Percentiles rank a stretch among this genome's conserved stretches.
Evolutionary conservation across 2,329 filamentous ascomycete genomes (phyloP).

Genomic region (Neofusicoccum umdonicola): DNA sequence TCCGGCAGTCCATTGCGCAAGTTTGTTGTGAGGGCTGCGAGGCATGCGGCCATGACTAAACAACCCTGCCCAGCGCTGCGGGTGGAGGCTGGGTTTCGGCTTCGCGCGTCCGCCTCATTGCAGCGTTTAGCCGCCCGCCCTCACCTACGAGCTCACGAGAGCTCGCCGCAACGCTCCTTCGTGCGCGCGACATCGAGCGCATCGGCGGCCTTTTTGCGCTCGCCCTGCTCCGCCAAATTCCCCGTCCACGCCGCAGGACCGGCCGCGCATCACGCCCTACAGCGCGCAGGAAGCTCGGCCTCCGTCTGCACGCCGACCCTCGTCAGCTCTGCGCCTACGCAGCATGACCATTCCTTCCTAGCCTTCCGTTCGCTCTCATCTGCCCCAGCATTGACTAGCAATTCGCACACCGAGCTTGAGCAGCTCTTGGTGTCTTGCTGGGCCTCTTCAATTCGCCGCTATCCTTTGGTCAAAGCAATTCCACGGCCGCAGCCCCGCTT

Average conservation of each 20-base stretch:
- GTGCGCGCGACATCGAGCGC: not conserved
- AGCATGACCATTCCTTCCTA: not conserved
- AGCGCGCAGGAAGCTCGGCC: not conserved
- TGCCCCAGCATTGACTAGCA: not conserved
- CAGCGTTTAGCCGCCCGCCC: not conserved
- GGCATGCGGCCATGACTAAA: not conserved
- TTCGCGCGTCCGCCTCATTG: conserved; percentile 1
- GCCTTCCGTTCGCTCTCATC: not conserved
- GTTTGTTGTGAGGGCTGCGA: too few species aligned
- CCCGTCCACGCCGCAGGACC: not conserved
- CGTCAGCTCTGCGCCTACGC: not conserved
- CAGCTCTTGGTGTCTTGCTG: not conserved
- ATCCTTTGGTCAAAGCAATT: not conserved
- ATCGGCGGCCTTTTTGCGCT: not conserved
- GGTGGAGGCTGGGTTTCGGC: not conserved
- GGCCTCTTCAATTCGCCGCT: too few species aligned
- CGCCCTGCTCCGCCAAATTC: not conserved
- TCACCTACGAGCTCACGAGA: not conserved
- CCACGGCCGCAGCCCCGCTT: not conserved
- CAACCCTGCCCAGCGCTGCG: not conserved
- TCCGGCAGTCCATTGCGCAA: not conserved
- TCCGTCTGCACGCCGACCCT: not conserved
- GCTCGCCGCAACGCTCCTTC: not conserved
- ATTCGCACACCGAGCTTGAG: not conserved
- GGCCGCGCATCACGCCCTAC: not conserved